phyloP scores from a whole-genome alignment of 2,329 filamentous ascomycete species.

The Penicillium sp. region DNA sequence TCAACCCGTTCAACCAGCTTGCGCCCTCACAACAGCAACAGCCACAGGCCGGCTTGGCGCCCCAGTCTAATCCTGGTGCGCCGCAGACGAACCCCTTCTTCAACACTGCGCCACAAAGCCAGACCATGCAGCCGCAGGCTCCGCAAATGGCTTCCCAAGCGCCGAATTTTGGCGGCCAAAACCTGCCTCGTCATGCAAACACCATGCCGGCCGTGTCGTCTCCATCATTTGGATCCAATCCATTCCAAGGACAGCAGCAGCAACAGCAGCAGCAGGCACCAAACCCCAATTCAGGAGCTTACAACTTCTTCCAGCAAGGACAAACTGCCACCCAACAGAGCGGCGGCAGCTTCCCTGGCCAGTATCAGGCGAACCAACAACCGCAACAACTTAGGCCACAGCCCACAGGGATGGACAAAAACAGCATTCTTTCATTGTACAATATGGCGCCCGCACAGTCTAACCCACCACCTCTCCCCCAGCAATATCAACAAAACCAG shows the following conservation, averaged over 20 bases:
- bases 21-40: slow-evolving; percentile 22
- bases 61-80: slow-evolving; percentile 25
- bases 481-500: slow-evolving; percentile 19
- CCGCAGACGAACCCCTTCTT: slow-evolving; percentile 41
- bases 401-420: slow-evolving; percentile 48
- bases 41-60: slow-evolving; percentile 27
- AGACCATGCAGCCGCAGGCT: slow-evolving; percentile 24
- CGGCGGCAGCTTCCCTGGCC: slow-evolving; percentile 24
- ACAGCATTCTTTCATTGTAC: slow-evolving; percentile 49
- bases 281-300: slow-evolving; percentile 21
- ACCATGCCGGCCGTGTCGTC: slow-evolving; percentile 41
- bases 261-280: slow-evolving; percentile 23
- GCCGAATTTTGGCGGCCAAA: slow-evolving; percentile 12
- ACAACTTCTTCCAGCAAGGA: slow-evolving; percentile 38
- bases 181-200: slow-evolving; percentile 38
- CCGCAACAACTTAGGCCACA: slow-evolving; percentile 40
- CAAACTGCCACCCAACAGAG: slow-evolving; percentile 28
- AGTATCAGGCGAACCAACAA: slow-evolving; percentile 27
- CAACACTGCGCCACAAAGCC: slow-evolving; percentile 25
- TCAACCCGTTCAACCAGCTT: slow-evolving; percentile 49
- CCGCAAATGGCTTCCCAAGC: slow-evolving; percentile 10
- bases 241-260: slow-evolving; percentile 31
- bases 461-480: slow-evolving; percentile 31
- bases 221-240: slow-evolving; percentile 30
- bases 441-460: slow-evolving; percentile 42